Percentiles rank a stretch among this genome's conserved stretches.
phyloP scores from a whole-genome alignment of 805 yeast genomes.

The Groenewaldozyma tartarivorans region DNA sequence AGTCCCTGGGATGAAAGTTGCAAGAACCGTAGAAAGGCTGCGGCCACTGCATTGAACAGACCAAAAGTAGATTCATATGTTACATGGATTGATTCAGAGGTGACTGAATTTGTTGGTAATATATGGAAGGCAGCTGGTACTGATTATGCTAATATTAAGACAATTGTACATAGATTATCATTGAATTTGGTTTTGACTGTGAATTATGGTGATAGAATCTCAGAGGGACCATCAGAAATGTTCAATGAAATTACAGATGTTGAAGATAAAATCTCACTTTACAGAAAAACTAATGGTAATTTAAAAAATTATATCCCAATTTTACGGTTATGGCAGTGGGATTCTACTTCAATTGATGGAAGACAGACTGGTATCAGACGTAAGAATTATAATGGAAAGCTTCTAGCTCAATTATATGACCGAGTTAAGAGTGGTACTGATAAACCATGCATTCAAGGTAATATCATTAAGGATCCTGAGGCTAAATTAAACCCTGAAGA shows the following conservation, averaged over 20 bases:
- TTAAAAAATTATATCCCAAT: constrained; percentile 31
- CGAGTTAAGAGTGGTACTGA: constrained; percentile 7
- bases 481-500: constrained; percentile 27
- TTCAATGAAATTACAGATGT: constrained; percentile 24
- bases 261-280: constrained; percentile 24
- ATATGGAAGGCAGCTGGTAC: constrained; percentile 1
- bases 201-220: constrained; percentile 32
- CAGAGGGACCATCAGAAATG: constrained; percentile 21
- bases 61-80: constrained; percentile 29
- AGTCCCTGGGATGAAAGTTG: constrained; percentile 33
- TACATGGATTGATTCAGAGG: constrained; percentile 28
- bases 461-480: constrained; percentile 15
- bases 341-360: neutral
- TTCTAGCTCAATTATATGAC: neutral
- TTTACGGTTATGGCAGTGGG: constrained; percentile 15
- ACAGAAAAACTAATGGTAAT: constrained; percentile 29
- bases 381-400: constrained; percentile 1
- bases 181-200: constrained; percentile 30
- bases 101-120: constrained; percentile 22
- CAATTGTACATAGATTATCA: constrained; percentile 14
- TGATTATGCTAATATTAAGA: neutral
- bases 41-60: constrained; percentile 30
- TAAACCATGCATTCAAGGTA: constrained; percentile 20
- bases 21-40: constrained; percentile 29
- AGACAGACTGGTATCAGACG: constrained; percentile 1